Evolutionary conservation across 495 filamentous ascomycete genomes (phyloP), one percentile per base, ranked within the genome.

Genomic region (Cenococcum geophilum): DNA sequence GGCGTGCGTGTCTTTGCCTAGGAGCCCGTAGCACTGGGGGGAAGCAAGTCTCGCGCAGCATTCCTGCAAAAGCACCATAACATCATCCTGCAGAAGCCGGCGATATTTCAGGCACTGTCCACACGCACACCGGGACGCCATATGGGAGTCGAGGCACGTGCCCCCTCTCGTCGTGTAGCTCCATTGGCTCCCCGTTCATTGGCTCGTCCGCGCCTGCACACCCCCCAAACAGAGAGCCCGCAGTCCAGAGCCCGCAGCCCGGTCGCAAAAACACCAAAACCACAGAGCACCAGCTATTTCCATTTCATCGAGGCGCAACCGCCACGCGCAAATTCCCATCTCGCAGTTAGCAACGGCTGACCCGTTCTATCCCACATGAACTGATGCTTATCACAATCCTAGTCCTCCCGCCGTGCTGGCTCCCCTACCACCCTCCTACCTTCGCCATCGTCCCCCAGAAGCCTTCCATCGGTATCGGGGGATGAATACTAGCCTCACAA

Each of bases 401-500:
- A 62, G 35, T 27, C 54, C 57, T 35, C 21, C 54, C 63, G 60
- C 34, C 63, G 64, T 65, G 59, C 60, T 67, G 63, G 63, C 67
- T 61, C 61, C 66, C 55, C 57, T 68, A 20, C 45, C 55, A 42
- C 62, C 49, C 23, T 27, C 58, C 20, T 52, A 36, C 37, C 66
- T 54, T 57, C 66, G 58, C 58, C 58, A 57, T 52, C 64, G 57
- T 59, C 56, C 65, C 61, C 57, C 50, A 56, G 60, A 56, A 50
- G 40, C 51, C 58, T 34, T 36, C 64, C 61, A 61, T 51, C 59
- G 61, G 59, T 57, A 35, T 58, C 63, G 71, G 71, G 63, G 59
- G 60, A 64, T 65, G 59, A 64, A 55, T 68, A 62, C 62, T 59
- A 57, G 49, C 74, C 72, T 83, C 72, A 79, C 80, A 64, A 74